A percentile compares a stretch with the other conserved stretches of the same genome.
phyloP scores from a whole-genome alignment of 768 basidiomycete species.

The Lentinula raphanica region DNA sequence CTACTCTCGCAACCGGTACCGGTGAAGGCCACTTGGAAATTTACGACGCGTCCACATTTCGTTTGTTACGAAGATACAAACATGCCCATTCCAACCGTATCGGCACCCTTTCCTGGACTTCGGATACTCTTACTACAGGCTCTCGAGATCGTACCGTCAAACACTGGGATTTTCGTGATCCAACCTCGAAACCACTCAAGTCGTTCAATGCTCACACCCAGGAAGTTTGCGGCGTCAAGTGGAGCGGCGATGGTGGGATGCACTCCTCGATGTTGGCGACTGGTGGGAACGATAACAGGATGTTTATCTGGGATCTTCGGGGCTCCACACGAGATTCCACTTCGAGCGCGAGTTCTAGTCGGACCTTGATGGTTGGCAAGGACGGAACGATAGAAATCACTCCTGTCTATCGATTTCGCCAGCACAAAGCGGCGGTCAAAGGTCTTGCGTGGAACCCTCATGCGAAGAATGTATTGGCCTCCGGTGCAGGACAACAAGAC shows the following conservation, averaged over 20 bases:
- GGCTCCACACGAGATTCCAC: conserved; percentile 28
- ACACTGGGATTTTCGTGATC: conserved; percentile 66
- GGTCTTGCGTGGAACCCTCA: conserved; percentile 81
- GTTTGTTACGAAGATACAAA: conserved; percentile 52
- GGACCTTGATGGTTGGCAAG: conserved; percentile 6
- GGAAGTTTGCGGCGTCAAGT: conserved; percentile 71
- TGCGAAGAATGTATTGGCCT: conserved; percentile 62
- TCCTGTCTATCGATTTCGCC: conserved; percentile 68
- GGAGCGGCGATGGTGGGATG: conserved; percentile 48
- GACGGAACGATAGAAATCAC: conserved; percentile 15
- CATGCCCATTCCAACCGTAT: conserved; percentile 59
- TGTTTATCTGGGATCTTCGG: conserved; percentile 69
- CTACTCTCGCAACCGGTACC: conserved; percentile 66
- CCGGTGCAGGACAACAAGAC: conserved; percentile 78
- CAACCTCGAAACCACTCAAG: conserved; percentile 41
- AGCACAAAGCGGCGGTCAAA: conserved; percentile 75
- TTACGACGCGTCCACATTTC: conserved; percentile 59
- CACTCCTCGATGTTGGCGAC: conserved; percentile 49
- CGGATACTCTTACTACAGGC: conserved; percentile 59
- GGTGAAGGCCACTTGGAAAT: conserved; percentile 61
- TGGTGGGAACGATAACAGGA: conserved; percentile 79
- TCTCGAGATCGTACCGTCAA: conserved; percentile 66
- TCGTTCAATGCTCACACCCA: conserved; percentile 49
- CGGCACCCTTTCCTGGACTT: conserved; percentile 73
- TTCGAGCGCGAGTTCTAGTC: background rate